Base-by-base conservation (phyloP, 1,284 basidiomycete genomes). In the Apiotrichum porosum region DNA sequence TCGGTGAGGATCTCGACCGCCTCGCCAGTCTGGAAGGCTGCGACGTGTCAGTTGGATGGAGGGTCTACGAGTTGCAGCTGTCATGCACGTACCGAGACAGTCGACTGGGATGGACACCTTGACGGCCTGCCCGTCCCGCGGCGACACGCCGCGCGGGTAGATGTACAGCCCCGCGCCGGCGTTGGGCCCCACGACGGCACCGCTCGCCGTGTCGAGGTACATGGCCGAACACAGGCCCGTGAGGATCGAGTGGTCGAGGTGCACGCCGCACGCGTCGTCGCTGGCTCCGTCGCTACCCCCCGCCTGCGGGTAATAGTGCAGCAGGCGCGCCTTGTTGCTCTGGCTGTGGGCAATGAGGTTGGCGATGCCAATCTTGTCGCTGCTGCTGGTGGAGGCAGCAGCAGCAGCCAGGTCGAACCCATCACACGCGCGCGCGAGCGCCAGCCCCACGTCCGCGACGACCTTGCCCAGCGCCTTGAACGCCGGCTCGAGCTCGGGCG, bases 1-100 rank as follows among this genome's bases (percentile, higher is more conserved):
- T 78, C 81, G 1, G 90, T 93, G 13, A 91, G 83, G 24, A 95
- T 76, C 68, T 92, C 83, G 23, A 97, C 80, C 14, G 91, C 88
- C 73, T 95, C 89, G 9, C 91, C 91, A 0, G 89, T 94, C 70
- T 97, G 91, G 72, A 95, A 93, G 2, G 91, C 91, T 41, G 15
- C 28, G 14, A n/a, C n/a, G n/a, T n/a, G n/a, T n/a, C n/a, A n/a
- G n/a, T n/a, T n/a, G n/a, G n/a, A n/a, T n/a, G n/a, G n/a, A n/a
- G n/a, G n/a, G n/a, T n/a, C n/a, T n/a, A n/a, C n/a, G n/a, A n/a
- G n/a, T n/a, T n/a, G n/a, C n/a, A n/a, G n/a, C n/a, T n/a, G n/a
- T n/a, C 9, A 4, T 18, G 6, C 10, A 40, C 40, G 15, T 15
- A 41, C 40, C 40, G 10, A 74, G 56, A 36, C 72, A 72, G 47